phyloP scores from a whole-genome alignment of 2,329 filamentous ascomycete genomes.

The Colletotrichum sp. region DNA sequence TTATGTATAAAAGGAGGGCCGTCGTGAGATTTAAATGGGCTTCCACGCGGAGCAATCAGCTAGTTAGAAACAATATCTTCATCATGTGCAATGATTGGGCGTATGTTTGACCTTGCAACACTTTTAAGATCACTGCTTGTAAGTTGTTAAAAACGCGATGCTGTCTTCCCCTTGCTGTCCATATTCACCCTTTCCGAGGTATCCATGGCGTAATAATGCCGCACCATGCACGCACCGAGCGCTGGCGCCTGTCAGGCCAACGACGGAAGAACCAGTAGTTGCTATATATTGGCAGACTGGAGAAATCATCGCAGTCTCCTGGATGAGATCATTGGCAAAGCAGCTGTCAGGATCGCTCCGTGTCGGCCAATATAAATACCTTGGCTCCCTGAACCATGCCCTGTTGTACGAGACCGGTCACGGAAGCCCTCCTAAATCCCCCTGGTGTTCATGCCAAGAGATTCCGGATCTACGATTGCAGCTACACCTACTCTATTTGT shows the following conservation, averaged over 20 bases:
- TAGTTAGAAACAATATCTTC: no score
- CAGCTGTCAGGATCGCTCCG: background rate
- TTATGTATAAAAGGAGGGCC: background rate
- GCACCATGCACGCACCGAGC: accelerated
- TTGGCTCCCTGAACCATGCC: accelerated
- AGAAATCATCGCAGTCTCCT: accelerated
- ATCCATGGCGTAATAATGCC: accelerated
- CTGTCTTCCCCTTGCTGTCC: background rate
- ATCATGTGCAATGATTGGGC: background rate
- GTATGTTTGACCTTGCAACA: background rate
- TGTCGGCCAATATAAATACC: background rate
- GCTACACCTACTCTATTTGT: background rate
- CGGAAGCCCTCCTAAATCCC: no score
- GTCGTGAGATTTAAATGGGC: background rate
- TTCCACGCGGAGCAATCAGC: background rate
- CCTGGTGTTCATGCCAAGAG: accelerated
- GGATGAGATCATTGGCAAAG: background rate
- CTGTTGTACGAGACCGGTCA: accelerated
- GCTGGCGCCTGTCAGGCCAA: background rate
- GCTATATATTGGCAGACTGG: accelerated
- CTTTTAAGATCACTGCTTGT: background rate
- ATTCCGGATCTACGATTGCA: background rate
- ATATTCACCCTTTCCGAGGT: accelerated
- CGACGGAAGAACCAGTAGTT: background rate
- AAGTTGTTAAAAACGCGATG: background rate